Conservation (phyloP, 2,329 filamentous ascomycete genomes). For the Hortaea sp. region DNA sequence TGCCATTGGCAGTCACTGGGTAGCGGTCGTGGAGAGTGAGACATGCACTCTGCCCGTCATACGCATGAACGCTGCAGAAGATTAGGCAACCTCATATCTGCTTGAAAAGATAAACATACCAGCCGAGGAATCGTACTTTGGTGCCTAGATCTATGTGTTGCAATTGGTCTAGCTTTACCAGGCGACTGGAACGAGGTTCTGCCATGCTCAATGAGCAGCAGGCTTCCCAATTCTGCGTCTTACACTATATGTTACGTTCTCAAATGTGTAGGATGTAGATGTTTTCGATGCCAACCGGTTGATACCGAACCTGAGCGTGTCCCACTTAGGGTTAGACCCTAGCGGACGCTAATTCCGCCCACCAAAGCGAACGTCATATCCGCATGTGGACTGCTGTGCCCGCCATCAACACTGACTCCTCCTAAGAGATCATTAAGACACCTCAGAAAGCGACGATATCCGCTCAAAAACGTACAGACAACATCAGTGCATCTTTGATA, state of each 20-base stretch:
- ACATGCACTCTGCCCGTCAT: conserved; percentile 47
- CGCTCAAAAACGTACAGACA: too few relatives aligned
- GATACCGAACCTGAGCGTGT: too few relatives aligned
- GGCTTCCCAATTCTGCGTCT: too few relatives aligned
- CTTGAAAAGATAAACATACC: conserved; percentile 49
- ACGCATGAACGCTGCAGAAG: conserved; percentile 45
- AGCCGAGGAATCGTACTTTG: conserved; percentile 90
- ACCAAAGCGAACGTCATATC: not conserved
- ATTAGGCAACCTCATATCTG: not conserved
- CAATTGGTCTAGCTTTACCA: conserved; percentile 41
- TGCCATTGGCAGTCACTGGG: conserved; percentile 31
- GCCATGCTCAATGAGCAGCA: too few relatives aligned
- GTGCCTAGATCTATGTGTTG: conserved; percentile 36
- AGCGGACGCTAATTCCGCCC: not conserved
- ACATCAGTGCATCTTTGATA: too few relatives aligned
- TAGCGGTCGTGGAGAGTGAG: conserved; percentile 61
- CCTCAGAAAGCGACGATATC: too few relatives aligned
- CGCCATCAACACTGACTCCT: not conserved
- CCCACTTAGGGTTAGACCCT: not conserved
- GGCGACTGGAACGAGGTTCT: conserved; percentile 32
- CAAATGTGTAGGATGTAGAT: too few relatives aligned
- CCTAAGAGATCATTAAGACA: too few relatives aligned
- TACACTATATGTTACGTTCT: too few relatives aligned
- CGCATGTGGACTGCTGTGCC: not conserved
- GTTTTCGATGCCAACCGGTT: too few relatives aligned